Base-by-base conservation (phyloP, 176 grass and related monocot species). In the Oryza meridionalis region DNA sequence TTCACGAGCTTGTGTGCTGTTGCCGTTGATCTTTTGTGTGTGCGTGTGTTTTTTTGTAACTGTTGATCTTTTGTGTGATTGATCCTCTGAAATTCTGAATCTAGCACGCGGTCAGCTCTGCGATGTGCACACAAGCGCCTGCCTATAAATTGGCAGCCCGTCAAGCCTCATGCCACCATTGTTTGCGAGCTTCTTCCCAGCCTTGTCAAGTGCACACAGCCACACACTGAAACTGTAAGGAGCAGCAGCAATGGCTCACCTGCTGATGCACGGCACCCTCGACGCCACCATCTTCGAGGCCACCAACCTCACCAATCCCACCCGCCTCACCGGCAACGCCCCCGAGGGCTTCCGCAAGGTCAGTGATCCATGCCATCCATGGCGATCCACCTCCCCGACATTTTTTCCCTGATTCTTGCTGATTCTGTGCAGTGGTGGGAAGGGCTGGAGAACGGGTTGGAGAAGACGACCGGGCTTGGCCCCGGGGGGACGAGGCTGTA, bases 401-500 rank as follows among this genome's bases (percentile, higher is more conserved):
- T 38, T 49, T 49, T 9, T 55, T 29, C 1, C 1, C 50, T 17
- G 46, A 4, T 55, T 55, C 50, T 55, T 35, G 4, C 4, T 5
- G 33, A n/a, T n/a, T n/a, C n/a, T n/a, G n/a, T n/a, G 49, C 49
- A 51, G 49, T 51, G 42, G 42, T 43, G 42, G 9, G 42, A 43
- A 43, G 42, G 42, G 42, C 42, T 43, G 46, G 3, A 11, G 78
- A 87, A 90, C 69, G 92, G 92, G 70, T 77, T 98, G 71, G 93
- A 95, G 87, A 91, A 95, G 7, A 69, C 82, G 50, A 72, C 93
- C 21, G 89, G 91, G 65, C 35, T 91, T 35, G 96, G 96, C 40
- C 91, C 91, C 67, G 93, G 96, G 5, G 47, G 85, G 55, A 88
- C 96, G 61, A 88, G 86, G 80, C 79, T 95, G 40, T 98, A 95